Evolutionary conservation across 768 basidiomycete genomes (phyloP).

Genomic region (Tulasnella sp.): DNA sequence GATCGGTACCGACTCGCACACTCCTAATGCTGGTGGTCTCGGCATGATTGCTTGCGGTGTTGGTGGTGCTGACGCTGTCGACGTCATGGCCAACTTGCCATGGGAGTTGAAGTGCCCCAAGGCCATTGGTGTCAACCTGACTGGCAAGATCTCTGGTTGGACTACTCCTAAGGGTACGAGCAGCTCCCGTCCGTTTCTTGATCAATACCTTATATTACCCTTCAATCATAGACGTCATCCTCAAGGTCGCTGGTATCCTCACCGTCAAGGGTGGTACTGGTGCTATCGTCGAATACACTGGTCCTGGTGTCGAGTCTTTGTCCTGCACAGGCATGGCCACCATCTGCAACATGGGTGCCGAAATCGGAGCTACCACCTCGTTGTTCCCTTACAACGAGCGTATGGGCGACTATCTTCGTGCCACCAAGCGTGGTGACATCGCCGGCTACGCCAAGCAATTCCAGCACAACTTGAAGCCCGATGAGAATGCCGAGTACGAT

Average conservation of each 20-base stretch:
- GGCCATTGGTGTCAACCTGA: constrained; percentile 95
- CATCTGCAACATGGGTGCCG: constrained; percentile 99
- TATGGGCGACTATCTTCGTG: constrained; percentile 89
- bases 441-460: constrained; percentile 86
- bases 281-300: constrained; percentile 96
- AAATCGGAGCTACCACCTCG: constrained; percentile 98
- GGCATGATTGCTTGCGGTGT: constrained; percentile 99
- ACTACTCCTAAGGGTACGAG: constrained; percentile 87
- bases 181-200: background rate
- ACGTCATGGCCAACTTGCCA: constrained; percentile 96
- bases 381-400: constrained; percentile 97
- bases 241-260: constrained; percentile 97
- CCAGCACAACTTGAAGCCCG: constrained; percentile 84
- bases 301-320: constrained; percentile 90
- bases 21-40: constrained; percentile 97
- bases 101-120: constrained; percentile 99
- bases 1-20: constrained; percentile 99
- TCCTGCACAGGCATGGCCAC: constrained; percentile 99
- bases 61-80: constrained; percentile 98
- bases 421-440: constrained; percentile 87
- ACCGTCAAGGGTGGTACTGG: constrained; percentile 99
- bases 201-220: constrained; percentile 25
- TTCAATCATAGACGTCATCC: constrained; percentile 73
- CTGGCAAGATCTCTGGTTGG: constrained; percentile 94
- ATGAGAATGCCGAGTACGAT: constrained; percentile 88